A percentile compares a stretch with the other conserved stretches of the same genome.
These are phyloP conservation scores for Cynara cardunculus DNA, from an alignment of 129 eudicot species.

Conservation along the genomic window DNA sequence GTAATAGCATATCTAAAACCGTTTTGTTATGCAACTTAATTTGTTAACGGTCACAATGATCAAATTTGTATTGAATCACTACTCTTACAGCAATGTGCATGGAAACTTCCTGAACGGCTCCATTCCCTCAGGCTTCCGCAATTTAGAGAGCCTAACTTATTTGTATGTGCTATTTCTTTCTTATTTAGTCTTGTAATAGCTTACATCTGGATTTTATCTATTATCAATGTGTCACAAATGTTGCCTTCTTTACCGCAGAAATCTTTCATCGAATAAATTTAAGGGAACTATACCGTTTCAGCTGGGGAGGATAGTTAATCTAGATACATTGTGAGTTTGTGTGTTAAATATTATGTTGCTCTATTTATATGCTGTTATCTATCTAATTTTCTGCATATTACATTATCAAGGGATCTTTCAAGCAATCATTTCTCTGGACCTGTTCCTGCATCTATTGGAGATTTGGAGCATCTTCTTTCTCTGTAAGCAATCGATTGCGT, in stretches of 20 bases:
- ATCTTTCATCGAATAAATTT: constrained; percentile 74
- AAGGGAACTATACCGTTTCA: constrained; percentile 66
- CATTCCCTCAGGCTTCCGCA: constrained; percentile 66
- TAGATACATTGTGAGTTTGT: constrained; percentile 73
- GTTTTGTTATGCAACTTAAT: background rate
- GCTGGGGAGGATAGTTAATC: constrained; percentile 76
- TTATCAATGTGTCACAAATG: background rate
- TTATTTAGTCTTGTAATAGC: background rate
- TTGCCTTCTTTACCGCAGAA: constrained; percentile 40
- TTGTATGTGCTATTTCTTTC: constrained; percentile 46
- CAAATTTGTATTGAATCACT: background rate
- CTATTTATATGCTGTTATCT: background rate
- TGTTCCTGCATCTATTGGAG: constrained; percentile 78
- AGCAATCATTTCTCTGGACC: constrained; percentile 68
- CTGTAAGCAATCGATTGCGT: constrained; percentile 42
- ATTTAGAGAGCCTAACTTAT: constrained; percentile 86
- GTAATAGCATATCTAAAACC: background rate
- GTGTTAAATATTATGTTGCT: background rate
- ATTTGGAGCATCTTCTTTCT: constrained; percentile 84
- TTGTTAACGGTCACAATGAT: background rate
- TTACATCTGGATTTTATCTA: background rate
- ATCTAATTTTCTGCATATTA: background rate
- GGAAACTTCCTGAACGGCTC: constrained; percentile 86
- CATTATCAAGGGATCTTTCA: constrained; percentile 70
- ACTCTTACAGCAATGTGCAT: constrained; percentile 61